phyloP scores from a whole-genome alignment of 768 basidiomycete species.

The Heimioporus sp. region DNA sequence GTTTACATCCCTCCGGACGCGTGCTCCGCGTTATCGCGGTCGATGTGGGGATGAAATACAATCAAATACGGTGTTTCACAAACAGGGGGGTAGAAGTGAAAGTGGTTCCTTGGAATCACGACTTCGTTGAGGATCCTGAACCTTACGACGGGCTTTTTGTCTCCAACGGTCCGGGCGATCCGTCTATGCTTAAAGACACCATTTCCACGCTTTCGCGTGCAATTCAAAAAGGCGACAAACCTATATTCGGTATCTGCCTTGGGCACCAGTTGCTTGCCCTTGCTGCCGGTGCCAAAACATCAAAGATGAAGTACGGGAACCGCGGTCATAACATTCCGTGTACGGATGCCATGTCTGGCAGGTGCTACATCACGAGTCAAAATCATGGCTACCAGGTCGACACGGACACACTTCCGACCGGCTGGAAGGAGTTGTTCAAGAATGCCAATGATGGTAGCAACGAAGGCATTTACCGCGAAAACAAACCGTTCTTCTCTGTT shows the following conservation, averaged over 20 bases:
- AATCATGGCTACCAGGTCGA: conserved; percentile 99
- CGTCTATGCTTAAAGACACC: conserved; percentile 76
- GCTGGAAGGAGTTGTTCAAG: conserved; percentile 92
- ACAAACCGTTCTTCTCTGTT: conserved; percentile 96
- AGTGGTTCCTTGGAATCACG: conserved; percentile 96
- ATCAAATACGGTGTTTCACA: conserved; percentile 96
- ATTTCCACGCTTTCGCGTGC: conserved; percentile 63
- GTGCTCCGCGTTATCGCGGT: conserved; percentile 82
- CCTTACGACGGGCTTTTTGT: conserved; percentile 94
- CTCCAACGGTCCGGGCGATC: conserved; percentile 98
- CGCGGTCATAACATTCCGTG: conserved; percentile 99
- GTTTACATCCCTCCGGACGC: conserved; percentile 75
- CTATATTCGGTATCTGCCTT: conserved; percentile 98
- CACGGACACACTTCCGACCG: conserved; percentile 65
- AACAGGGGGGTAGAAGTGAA: conserved; percentile 92
- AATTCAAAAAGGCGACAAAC: conserved; percentile 71
- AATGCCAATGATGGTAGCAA: conserved; percentile 98
- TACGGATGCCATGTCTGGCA: conserved; percentile 87
- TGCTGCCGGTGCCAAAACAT: conserved; percentile 90
- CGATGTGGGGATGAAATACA: conserved; percentile 99
- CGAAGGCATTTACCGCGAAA: conserved; percentile 92
- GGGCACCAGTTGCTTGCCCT: conserved; percentile 96
- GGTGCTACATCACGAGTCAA: conserved; percentile 99
- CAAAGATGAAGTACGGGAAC: conserved; percentile 99
- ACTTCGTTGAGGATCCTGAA: conserved; percentile 76